Conservation (phyloP, 2,329 filamentous ascomycete genomes). For the Pseudopyrenochaeta lycopersici region DNA sequence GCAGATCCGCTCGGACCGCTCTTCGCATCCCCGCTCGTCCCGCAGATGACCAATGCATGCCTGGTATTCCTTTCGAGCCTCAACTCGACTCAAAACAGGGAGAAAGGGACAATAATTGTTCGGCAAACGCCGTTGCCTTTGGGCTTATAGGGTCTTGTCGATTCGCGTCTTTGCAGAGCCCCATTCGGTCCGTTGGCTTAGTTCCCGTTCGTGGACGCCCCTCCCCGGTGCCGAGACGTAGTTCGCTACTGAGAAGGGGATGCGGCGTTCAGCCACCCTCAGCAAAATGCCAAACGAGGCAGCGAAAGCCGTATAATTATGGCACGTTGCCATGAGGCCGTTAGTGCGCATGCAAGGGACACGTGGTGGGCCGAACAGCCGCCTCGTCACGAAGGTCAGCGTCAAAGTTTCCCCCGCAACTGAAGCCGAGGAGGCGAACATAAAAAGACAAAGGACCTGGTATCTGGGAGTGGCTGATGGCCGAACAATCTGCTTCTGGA, state of each 20-base stretch:
- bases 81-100: not conserved
- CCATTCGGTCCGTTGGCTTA: too few relatives aligned
- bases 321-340: not conserved
- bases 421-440: constrained; percentile 5
- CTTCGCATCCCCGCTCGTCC: not conserved
- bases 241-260: not conserved
- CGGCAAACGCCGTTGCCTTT: too few relatives aligned
- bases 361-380: not conserved
- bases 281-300: not conserved
- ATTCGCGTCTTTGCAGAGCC: too few relatives aligned
- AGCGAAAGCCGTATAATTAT: not conserved
- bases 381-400: not conserved
- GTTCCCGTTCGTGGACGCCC: not conserved
- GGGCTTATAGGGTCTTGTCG: too few relatives aligned
- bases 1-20: not conserved
- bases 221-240: not conserved
- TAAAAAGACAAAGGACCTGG: not conserved
- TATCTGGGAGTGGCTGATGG: not conserved
- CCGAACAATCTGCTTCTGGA: not conserved
- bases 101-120: not conserved
- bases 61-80: not conserved
- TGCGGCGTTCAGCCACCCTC: not conserved
- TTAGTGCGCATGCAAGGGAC: not conserved
- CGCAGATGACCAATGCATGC: not conserved
- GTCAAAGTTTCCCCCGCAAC: constrained; percentile 3